These are phyloP conservation scores for Kwoniella botswanensis DNA, from an alignment of 768 basidiomycete genomes.

Conservation along the genomic window DNA sequence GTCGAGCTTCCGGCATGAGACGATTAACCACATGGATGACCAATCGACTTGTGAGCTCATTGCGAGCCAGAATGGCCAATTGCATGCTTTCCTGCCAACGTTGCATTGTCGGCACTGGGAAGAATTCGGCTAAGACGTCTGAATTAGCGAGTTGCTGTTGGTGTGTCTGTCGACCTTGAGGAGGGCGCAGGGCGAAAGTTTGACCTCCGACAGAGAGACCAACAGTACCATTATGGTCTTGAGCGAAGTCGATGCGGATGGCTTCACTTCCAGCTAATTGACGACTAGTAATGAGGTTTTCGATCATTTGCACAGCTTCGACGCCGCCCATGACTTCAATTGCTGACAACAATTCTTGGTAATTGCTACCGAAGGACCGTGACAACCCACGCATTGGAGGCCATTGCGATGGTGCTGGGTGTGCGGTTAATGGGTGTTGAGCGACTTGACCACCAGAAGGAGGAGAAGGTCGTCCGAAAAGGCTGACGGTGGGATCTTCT, in stretches of 20 bases:
- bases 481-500: slow-evolving; percentile 30
- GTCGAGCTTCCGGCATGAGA: slow-evolving; percentile 76
- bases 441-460: slow-evolving; percentile 59
- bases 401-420: slow-evolving; percentile 61
- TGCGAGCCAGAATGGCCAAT: slow-evolving; percentile 74
- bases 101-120: slow-evolving; percentile 78
- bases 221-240: slow-evolving; percentile 33
- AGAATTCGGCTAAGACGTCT: slow-evolving; percentile 60
- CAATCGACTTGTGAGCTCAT: slow-evolving; percentile 70
- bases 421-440: slow-evolving; percentile 80
- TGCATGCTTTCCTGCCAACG: slow-evolving; percentile 90
- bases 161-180: slow-evolving; percentile 1
- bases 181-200: slow-evolving; percentile 15
- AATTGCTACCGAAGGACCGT: slow-evolving; percentile 59
- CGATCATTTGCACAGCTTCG: slow-evolving; percentile 79
- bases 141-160: neutral
- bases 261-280: slow-evolving; percentile 67
- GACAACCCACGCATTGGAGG: slow-evolving; percentile 61
- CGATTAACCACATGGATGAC: slow-evolving; percentile 73
- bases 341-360: slow-evolving; percentile 70
- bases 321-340: slow-evolving; percentile 82
- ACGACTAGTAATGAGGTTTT: slow-evolving; percentile 74
- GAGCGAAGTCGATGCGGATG: slow-evolving; percentile 76
- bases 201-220: slow-evolving; percentile 34
- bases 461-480: slow-evolving; percentile 29